Base-by-base conservation (phyloP, 306 rosid genomes). In the Quercus agrifolia region DNA sequence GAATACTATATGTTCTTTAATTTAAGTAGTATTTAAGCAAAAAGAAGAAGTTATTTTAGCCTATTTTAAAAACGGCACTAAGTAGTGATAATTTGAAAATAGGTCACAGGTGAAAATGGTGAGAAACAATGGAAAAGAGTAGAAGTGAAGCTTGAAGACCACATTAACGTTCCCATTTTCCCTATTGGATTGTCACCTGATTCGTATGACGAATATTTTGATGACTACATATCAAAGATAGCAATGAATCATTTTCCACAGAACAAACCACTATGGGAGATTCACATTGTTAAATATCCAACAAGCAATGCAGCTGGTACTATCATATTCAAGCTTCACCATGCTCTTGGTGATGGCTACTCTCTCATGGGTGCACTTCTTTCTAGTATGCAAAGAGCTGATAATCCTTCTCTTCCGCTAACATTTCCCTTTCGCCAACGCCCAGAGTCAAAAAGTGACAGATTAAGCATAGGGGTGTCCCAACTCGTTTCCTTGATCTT, bases 321-420 rank as follows among this genome's bases (percentile, higher is more conserved):
- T 51, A 10, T 62, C 4, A 23, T 63, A 21, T 52, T 66, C 63
- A 77, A 66, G 44, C 66, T 77, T 77, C 63, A 67, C 51, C 80
- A 77, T 77, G 27, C 74, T 2, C 74, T 77, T 10, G 80, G 74
- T 2, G 80, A 77, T 77, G 80, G 80, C 20, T 77, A 77, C 27
- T 66, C 80, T 67, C 15, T 77, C 20, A 77, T 77, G 80, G 80
- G 74, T 67, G 66, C 31, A 52, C 20, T 77, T 28, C 74, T 77
- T 66, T 67, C 80, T 64, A 27, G 64, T 12, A 51, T 51, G n/a
- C 67, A 21, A 64, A 66, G 74, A 67, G 74, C 66, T 67, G 73
- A 66, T 25, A 13, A 77, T 67, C 66, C 67, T 27, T 66, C 74
- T 19, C 55, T 54, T 9, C 74, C 74, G 19, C 5, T 77, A 25